These are phyloP conservation scores for Ascochyta fabae DNA, from an alignment of 2,329 filamentous ascomycete species.

Conservation along the genomic window DNA sequence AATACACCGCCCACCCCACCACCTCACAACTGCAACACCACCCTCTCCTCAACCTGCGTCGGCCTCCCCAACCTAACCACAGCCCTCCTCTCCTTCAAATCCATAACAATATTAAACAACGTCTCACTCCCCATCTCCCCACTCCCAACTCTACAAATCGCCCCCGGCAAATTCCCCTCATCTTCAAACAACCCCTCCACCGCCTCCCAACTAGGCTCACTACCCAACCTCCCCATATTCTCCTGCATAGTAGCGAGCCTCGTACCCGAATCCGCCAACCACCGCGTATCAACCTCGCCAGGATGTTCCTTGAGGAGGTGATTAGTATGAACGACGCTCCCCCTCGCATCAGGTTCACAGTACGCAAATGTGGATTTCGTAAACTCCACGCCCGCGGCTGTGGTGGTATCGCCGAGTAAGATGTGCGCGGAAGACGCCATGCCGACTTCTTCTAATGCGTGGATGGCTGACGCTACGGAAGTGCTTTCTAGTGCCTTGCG, in stretches of 20 bases:
- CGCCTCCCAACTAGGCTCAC: conserved; percentile 35
- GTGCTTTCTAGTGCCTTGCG: conserved; percentile 61
- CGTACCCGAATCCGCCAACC: conserved; percentile 51
- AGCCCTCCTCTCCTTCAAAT: conserved; percentile 40
- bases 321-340: conserved; percentile 53
- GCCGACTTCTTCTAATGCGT: conserved; percentile 53
- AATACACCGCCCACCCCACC: too few relatives aligned
- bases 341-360: conserved; percentile 40
- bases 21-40: conserved; percentile 29
- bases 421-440: conserved; percentile 63
- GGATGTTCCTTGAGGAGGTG: conserved; percentile 51
- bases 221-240: conserved; percentile 29
- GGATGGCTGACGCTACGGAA: conserved; percentile 56
- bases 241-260: conserved; percentile 49
- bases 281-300: conserved; percentile 50
- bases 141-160: conserved; percentile 40
- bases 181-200: conserved; percentile 51
- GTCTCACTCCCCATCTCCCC: conserved; percentile 37
- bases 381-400: conserved; percentile 59
- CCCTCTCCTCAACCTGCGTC: conserved; percentile 36
- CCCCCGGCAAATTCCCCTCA: conserved; percentile 47
- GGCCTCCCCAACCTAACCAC: conserved; percentile 41
- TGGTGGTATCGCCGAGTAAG: conserved; percentile 57
- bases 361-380: conserved; percentile 45
- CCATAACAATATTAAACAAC: conserved; percentile 49